Evolutionary conservation across 139 green algal genomes (phyloP).

Genomic region (Chlamydomonas sphaeroides): DNA sequence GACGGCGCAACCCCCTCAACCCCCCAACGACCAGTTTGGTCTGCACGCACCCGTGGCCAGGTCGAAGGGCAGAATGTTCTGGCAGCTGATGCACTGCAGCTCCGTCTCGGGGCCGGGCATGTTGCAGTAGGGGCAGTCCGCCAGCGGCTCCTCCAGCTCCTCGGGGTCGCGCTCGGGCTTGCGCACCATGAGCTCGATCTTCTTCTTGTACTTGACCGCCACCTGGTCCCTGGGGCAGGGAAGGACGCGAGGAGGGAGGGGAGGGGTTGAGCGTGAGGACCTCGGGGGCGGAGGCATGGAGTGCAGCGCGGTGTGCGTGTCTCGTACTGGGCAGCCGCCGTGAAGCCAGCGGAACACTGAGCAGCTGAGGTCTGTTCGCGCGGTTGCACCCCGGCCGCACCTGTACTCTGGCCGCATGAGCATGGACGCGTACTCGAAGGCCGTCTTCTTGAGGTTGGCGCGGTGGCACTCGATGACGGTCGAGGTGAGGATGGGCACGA

Average conservation of each 20-base stretch:
- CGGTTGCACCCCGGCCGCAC: constrained; percentile 5
- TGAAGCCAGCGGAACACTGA: no score
- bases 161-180: constrained; percentile 74
- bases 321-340: no score
- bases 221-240: constrained; percentile 60
- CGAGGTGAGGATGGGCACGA: constrained; percentile 89
- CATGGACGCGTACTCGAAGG: constrained; percentile 80
- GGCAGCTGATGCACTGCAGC: constrained; percentile 73
- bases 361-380: no score
- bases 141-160: constrained; percentile 65
- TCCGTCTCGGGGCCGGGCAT: constrained; percentile 68
- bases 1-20: no score
- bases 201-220: constrained; percentile 78
- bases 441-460: constrained; percentile 75
- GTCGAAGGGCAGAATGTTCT: constrained; percentile 75
- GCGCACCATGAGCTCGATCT: constrained; percentile 86
- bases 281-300: no score
- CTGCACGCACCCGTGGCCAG: constrained; percentile 67
- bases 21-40: no score
- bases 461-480: constrained; percentile 89
- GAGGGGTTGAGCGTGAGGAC: no score
- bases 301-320: no score
- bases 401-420: constrained; percentile 84
- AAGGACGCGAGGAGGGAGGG: no score
- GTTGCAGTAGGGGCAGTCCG: constrained; percentile 75